These are phyloP conservation scores for Quercus dentata DNA, from an alignment of 306 rosid genomes.

Conservation along the genomic window DNA sequence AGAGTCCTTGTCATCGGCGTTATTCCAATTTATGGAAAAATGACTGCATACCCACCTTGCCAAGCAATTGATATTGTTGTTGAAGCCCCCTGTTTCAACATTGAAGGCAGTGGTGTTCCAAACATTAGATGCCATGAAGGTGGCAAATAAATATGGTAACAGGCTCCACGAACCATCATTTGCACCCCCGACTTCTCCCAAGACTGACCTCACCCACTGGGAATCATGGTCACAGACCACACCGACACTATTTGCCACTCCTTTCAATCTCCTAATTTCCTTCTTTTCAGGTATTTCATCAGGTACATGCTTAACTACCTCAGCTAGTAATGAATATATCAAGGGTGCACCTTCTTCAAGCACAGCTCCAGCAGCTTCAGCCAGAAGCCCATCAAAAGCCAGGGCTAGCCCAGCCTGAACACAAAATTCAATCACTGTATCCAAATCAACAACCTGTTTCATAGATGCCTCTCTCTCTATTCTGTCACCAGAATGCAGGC, in stretches of 20 bases:
- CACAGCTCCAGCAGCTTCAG: constrained; percentile 89
- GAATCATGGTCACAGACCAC: constrained; percentile 75
- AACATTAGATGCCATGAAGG: constrained; percentile 88
- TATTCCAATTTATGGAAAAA: constrained; percentile 8
- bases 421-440: constrained; percentile 84
- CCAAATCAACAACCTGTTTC: constrained; percentile 85
- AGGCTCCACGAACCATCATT: constrained; percentile 96
- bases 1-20: not conserved
- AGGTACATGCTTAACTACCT: constrained; percentile 80
- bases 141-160: constrained; percentile 88
- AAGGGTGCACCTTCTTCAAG: constrained; percentile 90
- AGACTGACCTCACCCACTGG: constrained; percentile 84
- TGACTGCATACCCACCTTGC: constrained; percentile 64
- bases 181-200: constrained; percentile 95
- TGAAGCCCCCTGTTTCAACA: constrained; percentile 93
- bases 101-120: constrained; percentile 93
- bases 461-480: constrained; percentile 80
- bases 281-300: constrained; percentile 81
- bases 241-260: constrained; percentile 80
- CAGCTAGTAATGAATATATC: constrained; percentile 71
- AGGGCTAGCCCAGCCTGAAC: constrained; percentile 88
- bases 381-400: constrained; percentile 76
- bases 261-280: constrained; percentile 70
- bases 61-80: constrained; percentile 87
- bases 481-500: constrained; percentile 90